Evolutionary conservation across 148 eudicot species (phyloP), one percentile per base, ranked within the genome.

Genomic region (Talinum fruticosum): DNA sequence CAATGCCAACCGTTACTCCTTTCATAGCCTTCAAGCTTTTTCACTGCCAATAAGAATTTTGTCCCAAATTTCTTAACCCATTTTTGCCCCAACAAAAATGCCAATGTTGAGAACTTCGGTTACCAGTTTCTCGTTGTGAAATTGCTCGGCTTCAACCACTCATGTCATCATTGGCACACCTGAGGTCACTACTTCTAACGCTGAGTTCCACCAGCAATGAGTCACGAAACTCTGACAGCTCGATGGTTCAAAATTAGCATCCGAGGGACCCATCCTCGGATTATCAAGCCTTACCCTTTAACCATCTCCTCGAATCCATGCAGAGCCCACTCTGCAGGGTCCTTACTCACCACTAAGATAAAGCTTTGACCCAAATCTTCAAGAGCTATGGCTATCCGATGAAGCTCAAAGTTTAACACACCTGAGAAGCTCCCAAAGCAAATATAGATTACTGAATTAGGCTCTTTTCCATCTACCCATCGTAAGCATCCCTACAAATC

Each of bases 31-130:
- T 66, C 26, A 2, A 49, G 47, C 26, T 66, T 12, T 36, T 49
- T 61, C 4, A 47, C 12, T 38, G 16, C 65, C 10, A 13, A 61
- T 61, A 5, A 61, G 30, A 61, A 85, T 79, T 0, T 75, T 71
- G 1, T 66, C 34, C 26, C 71, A 1, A 35, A 3, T 49, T 37
- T 15, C 19, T 44, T 1, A 24, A 61, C 19, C 75, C 84, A 81
- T 57, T 72, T 71, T 36, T 66, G 6, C 78, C 49, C 92, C 92
- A 29, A 89, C 85, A 1, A 76, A 70, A 44, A 86, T 82, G 30
- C 92, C 92, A 24, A 78, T 81, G 70, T 64, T 82, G 33, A 82
- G 19, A 16, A 77, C 67, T 4, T 77, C 70, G 0, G 66, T 49
- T 19, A 67, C 69, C 35, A 82, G 69, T 49, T 66, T 77, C 69